Evolutionary conservation across 306 rosid species (phyloP), one percentile per base, ranked within the genome.

Genomic region (Sesbania bispinosa): DNA sequence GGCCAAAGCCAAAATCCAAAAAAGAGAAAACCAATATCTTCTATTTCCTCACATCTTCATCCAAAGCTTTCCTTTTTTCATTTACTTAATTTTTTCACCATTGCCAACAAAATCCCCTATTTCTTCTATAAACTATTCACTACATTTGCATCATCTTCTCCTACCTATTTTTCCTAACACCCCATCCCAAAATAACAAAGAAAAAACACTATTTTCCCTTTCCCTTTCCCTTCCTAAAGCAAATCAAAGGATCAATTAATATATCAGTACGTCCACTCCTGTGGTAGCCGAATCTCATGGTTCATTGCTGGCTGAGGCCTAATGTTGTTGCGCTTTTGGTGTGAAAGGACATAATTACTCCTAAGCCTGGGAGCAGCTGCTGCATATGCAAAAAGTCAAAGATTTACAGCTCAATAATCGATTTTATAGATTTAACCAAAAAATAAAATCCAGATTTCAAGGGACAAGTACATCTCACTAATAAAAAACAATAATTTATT

Each of bases 261-360:
- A 33, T 5, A 46, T 84, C 80, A 90, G 42, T 92, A 92, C 14
- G 96, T 87, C 97, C 97, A 92, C 64, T 93, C 98, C 41, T 87
- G 88, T 0, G 98, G 98, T 9, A 93, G 84, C 77, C 79, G 68
- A 26, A 93, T 70, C 63, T 90, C 96, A 41, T 79, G 83, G 81
- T 68, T 87, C 67, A 53, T 50, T 10, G 76, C 62, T 21, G 78
- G 82, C 33, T 66, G 84, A 3, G 83, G 70, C 73, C 62, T 77
- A 24, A 74, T 4, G 33, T 15, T 43, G 53, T 59, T 79, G 27
- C 78, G 78, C 55, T 78, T 88, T 71, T 67, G 90, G 7, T 84
- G 85, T 0, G 80, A 16, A 20, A 21, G 1, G 24, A 32, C 85
- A 9, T 26, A 18, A 21, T 69, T 74, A 3, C 65, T 79, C 54